A percentile compares a stretch with the other conserved stretches of the same genome.
phyloP scores from a whole-genome alignment of 2,329 filamentous ascomycete species.

The Aspergillus neoniger region DNA sequence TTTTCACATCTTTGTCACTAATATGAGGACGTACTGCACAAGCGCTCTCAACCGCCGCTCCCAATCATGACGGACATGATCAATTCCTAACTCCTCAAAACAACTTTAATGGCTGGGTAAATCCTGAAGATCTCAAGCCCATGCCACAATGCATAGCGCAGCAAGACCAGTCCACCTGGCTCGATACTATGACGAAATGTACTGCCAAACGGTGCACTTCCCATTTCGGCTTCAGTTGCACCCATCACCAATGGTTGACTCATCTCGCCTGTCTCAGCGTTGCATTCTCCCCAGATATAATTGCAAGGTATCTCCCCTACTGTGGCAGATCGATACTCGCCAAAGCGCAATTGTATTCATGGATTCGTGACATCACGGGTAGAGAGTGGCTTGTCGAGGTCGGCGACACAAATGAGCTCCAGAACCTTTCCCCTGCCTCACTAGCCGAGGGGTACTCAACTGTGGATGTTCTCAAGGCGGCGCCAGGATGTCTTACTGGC shows the following conservation, averaged over 20 bases:
- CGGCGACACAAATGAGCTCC: constrained; percentile 6
- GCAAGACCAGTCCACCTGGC: constrained; percentile 10
- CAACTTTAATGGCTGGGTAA: constrained; percentile 11
- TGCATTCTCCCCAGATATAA: neutral
- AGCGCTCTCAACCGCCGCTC: neutral
- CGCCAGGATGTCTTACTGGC: constrained; percentile 1
- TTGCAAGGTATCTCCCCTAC: constrained; percentile 8
- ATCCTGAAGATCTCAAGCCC: constrained; percentile 6
- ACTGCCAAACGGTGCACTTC: constrained; percentile 6
- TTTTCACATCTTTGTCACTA: neutral
- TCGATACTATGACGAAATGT: constrained; percentile 2
- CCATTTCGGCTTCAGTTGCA: constrained; percentile 2
- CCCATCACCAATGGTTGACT: constrained; percentile 12
- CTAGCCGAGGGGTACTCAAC: constrained; percentile 2
- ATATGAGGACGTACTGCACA: neutral
- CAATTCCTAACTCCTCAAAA: neutral
- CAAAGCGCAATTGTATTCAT: constrained; percentile 11
- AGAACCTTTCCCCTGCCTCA: constrained; percentile 7
- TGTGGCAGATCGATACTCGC: constrained; percentile 9
- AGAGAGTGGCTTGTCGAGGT: constrained; percentile 11
- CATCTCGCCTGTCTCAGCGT: constrained; percentile 10
- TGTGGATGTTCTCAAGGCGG: neutral
- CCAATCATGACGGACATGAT: neutral
- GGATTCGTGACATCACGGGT: constrained; percentile 8
- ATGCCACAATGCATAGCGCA: constrained; percentile 13